Evolutionary conservation across 768 basidiomycete genomes (phyloP).

Genomic region (Termitomyces sp.): DNA sequence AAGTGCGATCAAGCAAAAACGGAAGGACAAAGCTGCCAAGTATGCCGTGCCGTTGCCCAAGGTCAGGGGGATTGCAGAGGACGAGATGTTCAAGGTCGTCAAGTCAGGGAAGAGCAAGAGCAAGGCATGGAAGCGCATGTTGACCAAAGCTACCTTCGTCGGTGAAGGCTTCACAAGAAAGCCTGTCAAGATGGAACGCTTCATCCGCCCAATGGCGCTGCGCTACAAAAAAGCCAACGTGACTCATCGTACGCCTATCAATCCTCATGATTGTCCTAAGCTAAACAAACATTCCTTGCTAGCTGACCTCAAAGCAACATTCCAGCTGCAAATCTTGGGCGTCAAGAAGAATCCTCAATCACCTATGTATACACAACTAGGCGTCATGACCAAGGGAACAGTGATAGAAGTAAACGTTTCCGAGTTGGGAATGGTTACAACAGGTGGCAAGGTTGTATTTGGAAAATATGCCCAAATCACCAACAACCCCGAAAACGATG

Average conservation of each 20-base stretch:
- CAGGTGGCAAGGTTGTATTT: conserved; percentile 92
- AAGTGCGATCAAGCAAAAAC: conserved; percentile 94
- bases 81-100: conserved; percentile 99
- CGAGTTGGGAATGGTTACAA: conserved; percentile 94
- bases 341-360: conserved; percentile 99
- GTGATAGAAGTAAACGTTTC: conserved; percentile 99
- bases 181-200: conserved; percentile 98
- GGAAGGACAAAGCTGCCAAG: conserved; percentile 98
- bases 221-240: conserved; percentile 98
- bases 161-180: conserved; percentile 97
- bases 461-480: conserved; percentile 93
- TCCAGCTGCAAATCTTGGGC: conserved; percentile 95
- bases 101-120: conserved; percentile 95
- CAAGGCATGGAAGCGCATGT: conserved; percentile 99
- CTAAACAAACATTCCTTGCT: conserved; percentile 5
- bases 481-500: conserved; percentile 94
- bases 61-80: conserved; percentile 96
- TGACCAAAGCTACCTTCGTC: conserved; percentile 98
- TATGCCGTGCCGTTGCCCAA: conserved; percentile 96
- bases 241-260: conserved; percentile 77
- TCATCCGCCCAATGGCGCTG: conserved; percentile 95
- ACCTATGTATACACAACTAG: conserved; percentile 94
- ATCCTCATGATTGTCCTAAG: neutral
- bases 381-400: conserved; percentile 97
- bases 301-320: conserved; percentile 98